phyloP scores from a whole-genome alignment of 495 filamentous ascomycete species.

The Penicillium parvum region DNA sequence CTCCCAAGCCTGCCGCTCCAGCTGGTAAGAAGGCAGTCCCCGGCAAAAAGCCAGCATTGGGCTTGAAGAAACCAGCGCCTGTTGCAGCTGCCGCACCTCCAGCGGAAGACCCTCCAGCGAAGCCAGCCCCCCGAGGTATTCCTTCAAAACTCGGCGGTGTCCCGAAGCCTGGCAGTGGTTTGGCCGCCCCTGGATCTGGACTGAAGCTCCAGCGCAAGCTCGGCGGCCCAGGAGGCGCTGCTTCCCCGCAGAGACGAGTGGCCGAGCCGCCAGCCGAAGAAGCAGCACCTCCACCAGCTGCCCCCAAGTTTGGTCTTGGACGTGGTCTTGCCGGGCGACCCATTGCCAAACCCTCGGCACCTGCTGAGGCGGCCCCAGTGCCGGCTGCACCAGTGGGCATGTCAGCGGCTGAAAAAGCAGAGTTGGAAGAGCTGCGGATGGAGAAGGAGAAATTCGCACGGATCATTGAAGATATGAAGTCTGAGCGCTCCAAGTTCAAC shows the following conservation, averaged over 20 bases:
- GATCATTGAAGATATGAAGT: conserved; percentile 68
- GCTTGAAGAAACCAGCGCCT: conserved; percentile 51
- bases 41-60: conserved; percentile 51
- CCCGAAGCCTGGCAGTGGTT: conserved; percentile 57
- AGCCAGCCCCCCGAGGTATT: conserved; percentile 55
- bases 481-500: conserved; percentile 66
- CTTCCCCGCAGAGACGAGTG: conserved; percentile 62
- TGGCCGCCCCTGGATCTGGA: conserved; percentile 54
- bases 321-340: conserved; percentile 81
- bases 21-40: conserved; percentile 41
- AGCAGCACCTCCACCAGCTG: conserved; percentile 49
- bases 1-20: conserved; percentile 51
- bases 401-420: conserved; percentile 71
- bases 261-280: conserved; percentile 53
- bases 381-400: conserved; percentile 52
- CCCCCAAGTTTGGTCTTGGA: conserved; percentile 64
- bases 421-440: conserved; percentile 80
- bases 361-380: conserved; percentile 34
- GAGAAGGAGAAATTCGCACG: conserved; percentile 74
- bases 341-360: conserved; percentile 67
- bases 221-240: conserved; percentile 51
- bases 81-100: conserved; percentile 56
- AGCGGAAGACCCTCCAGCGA: conserved; percentile 50
- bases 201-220: conserved; percentile 69
- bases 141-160: conserved; percentile 59